Conservation (phyloP, 176 grass and related monocot genomes). For the Tillandsia leiboldiana region DNA sequence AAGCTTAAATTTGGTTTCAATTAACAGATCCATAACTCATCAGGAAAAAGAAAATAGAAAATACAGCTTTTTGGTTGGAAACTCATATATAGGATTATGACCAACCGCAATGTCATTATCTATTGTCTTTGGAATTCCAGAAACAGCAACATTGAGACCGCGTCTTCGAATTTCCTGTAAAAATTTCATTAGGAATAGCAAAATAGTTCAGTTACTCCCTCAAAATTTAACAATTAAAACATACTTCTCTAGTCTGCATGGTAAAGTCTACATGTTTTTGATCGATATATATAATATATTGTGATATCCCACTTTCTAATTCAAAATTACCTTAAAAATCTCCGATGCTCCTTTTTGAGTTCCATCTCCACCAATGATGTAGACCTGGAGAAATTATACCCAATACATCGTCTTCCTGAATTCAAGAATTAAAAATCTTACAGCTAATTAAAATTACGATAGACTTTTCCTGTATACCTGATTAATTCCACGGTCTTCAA, state of each 20-base stretch:
- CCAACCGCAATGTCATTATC: constrained; percentile 98
- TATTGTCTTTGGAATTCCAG: constrained; percentile 89
- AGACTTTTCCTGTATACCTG: constrained; percentile 36
- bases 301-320: background rate
- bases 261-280: too few relatives aligned
- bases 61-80: background rate
- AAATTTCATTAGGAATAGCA: constrained; percentile 3
- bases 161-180: constrained; percentile 73
- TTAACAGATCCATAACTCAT: background rate
- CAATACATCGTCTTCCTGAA: background rate
- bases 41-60: background rate
- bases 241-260: too few relatives aligned
- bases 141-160: constrained; percentile 66
- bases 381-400: constrained; percentile 40
- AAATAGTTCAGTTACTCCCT: background rate
- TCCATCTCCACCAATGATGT: constrained; percentile 93
- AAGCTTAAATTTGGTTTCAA: constrained; percentile 16
- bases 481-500: constrained; percentile 96
- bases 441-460: background rate
- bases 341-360: constrained; percentile 86
- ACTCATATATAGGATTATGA: constrained; percentile 1
- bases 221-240: background rate
- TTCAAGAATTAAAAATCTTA: background rate
- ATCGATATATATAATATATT: too few relatives aligned
- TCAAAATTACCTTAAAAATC: constrained; percentile 72